Base-by-base conservation (phyloP, 2,329 filamentous ascomycete genomes). In the Xylariaceae sp. region DNA sequence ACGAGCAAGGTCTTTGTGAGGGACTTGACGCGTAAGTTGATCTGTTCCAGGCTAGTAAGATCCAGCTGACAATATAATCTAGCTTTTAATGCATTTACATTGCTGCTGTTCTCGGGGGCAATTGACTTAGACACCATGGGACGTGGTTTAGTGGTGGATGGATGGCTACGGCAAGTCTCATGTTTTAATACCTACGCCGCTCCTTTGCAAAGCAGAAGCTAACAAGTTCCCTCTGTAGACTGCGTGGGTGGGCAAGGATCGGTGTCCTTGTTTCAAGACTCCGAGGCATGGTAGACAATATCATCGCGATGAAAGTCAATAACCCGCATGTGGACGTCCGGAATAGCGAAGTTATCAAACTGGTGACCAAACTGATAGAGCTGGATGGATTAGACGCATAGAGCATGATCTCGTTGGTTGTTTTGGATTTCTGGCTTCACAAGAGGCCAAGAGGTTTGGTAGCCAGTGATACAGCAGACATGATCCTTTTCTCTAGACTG, bases 211-310 rank as follows among this genome's bases (percentile, higher is more conserved):
- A 17, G 1, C 1, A 11, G 13, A 19, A 7, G 3, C 34, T 34
- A 18, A 43, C 30, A 3, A 35, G 13, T 15, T 19, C 34, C 4
- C 4, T 9, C 7, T 19, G 9, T 26, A 63, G 58, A 28, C 68
- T 98, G 24, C 77, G 89, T 18, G 93, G 93, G 1, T 98, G 93
- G 93, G 91, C 93, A 1, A 79, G 93, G 35, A 93, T 98, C 49
- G 93, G 91, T 22, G 91, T 97, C 11, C 64, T 98, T 52, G 85
- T 95, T 3, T 87, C 85, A 34, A 74, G 91, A 48, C 65, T 98
- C 51, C 76, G 93, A 48, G 81, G 82, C 43, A 87, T 97, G 82
- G 74, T 98, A 40, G 93, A 98, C 67, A 80, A 84, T 50, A 73
- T 94, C 47, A 78, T 98, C 56, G 85, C 85, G 43, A 73, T 77